A percentile compares a stretch with the other conserved stretches of the same genome.
phyloP scores from a whole-genome alignment of 2,329 filamentous ascomycete genomes.

The Aspergillus ruber region DNA sequence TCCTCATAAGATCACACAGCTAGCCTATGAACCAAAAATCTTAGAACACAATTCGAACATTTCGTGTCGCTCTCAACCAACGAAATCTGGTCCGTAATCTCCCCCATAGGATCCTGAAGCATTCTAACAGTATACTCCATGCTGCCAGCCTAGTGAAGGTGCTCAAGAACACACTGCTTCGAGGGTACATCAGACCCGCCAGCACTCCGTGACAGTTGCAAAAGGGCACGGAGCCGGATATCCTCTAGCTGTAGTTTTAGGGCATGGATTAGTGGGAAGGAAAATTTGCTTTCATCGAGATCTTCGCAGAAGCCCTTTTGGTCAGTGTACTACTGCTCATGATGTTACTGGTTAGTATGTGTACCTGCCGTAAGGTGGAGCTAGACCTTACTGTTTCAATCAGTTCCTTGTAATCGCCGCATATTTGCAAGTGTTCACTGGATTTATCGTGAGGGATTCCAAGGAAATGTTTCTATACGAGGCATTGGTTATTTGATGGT shows the following conservation, averaged over 20 bases:
- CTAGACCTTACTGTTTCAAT: conserved; percentile 21
- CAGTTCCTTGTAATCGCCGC: conserved; percentile 76
- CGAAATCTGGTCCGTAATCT: background rate
- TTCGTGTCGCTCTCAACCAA: background rate
- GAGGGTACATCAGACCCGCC: background rate
- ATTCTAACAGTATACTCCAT: background rate
- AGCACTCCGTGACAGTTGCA: too few relatives aligned
- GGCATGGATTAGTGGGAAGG: conserved; percentile 75
- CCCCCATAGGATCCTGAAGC: background rate
- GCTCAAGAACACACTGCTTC: background rate
- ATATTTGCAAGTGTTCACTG: conserved; percentile 31
- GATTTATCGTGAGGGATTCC: conserved; percentile 58
- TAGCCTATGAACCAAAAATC: background rate
- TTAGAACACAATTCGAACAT: background rate
- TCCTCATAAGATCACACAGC: background rate
- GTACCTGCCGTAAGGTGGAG: background rate
- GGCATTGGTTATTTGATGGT: background rate
- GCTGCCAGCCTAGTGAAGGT: background rate
- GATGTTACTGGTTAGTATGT: background rate
- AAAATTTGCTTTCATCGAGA: conserved; percentile 69
- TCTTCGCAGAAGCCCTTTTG: conserved; percentile 73
- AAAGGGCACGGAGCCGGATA: background rate
- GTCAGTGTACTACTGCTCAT: conserved; percentile 64
- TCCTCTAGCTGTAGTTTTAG: conserved; percentile 5
- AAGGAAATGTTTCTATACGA: conserved; percentile 5